Conservation (phyloP, 2,329 filamentous ascomycete genomes). For the Colletotrichum ledebouriae region DNA sequence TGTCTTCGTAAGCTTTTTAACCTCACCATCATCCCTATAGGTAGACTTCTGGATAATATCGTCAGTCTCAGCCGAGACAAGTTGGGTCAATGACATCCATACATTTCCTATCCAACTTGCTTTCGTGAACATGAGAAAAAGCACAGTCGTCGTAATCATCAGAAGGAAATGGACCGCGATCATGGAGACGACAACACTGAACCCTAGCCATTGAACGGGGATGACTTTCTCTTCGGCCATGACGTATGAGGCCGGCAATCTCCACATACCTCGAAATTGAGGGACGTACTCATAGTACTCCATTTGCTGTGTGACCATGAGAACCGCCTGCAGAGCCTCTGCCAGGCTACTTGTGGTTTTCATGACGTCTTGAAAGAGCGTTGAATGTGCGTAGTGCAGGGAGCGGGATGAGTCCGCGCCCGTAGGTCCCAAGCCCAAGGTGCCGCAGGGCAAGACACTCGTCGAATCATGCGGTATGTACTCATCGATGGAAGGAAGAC, state of each 20-base stretch:
- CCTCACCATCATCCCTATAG: rapidly evolving
- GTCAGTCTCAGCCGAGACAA: not conserved
- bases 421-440: not conserved
- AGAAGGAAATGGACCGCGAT: not conserved
- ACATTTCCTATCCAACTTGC: not conserved
- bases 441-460: not conserved
- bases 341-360: not conserved
- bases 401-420: not conserved
- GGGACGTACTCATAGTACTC: not conserved
- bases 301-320: not conserved
- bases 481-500: too few species aligned
- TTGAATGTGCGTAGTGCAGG: not conserved
- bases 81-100: not conserved
- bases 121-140: not conserved
- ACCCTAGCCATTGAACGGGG: not conserved
- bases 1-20: not conserved
- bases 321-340: not conserved
- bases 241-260: too few species aligned
- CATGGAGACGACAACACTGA: rapidly evolving
- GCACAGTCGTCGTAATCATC: rapidly evolving
- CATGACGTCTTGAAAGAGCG: rapidly evolving
- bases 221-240: not conserved
- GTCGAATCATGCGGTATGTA: too few species aligned
- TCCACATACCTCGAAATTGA: not conserved
- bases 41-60: not conserved